These are phyloP conservation scores for Mycosarcoma maydis DNA, from an alignment of 1,284 basidiomycete species.

Conservation along the genomic window DNA sequence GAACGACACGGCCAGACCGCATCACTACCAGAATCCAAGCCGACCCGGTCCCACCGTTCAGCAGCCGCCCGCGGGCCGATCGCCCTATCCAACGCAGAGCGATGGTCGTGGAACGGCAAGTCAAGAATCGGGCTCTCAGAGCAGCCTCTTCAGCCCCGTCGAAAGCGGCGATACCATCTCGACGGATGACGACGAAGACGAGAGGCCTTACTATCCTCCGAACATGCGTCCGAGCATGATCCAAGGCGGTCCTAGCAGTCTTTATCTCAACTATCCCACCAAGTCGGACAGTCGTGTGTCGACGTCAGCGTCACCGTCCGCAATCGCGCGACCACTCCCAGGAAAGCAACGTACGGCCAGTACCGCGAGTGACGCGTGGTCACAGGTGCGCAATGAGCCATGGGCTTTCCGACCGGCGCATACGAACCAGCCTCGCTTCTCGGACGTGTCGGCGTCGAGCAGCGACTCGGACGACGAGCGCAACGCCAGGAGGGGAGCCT, in stretches of 20 bases:
- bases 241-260: constrained; percentile 42
- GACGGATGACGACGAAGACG: constrained; percentile 56
- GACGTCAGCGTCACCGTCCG: constrained; percentile 20
- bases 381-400: constrained; percentile 43
- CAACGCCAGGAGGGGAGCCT: constrained; percentile 11
- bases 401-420: constrained; percentile 42
- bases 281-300: constrained; percentile 24
- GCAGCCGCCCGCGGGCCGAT: constrained; percentile 25
- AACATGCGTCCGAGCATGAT: constrained; percentile 50
- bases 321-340: constrained; percentile 16
- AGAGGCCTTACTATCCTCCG: constrained; percentile 46
- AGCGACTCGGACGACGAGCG: constrained; percentile 44
- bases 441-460: constrained; percentile 40
- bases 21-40: constrained; percentile 49
- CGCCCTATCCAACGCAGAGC: constrained; percentile 19
- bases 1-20: constrained; percentile 40
- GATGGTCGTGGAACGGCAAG: constrained; percentile 36
- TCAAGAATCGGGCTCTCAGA: constrained; percentile 39
- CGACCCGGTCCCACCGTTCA: constrained; percentile 31
- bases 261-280: constrained; percentile 45
- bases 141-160: constrained; percentile 50
- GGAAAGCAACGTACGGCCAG: constrained; percentile 36
- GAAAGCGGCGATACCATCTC: constrained; percentile 53
- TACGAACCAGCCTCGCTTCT: constrained; percentile 40
- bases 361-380: constrained; percentile 30